Conservation (phyloP, 108 stramenopile genomes). For the Parietichytrium sp. region DNA sequence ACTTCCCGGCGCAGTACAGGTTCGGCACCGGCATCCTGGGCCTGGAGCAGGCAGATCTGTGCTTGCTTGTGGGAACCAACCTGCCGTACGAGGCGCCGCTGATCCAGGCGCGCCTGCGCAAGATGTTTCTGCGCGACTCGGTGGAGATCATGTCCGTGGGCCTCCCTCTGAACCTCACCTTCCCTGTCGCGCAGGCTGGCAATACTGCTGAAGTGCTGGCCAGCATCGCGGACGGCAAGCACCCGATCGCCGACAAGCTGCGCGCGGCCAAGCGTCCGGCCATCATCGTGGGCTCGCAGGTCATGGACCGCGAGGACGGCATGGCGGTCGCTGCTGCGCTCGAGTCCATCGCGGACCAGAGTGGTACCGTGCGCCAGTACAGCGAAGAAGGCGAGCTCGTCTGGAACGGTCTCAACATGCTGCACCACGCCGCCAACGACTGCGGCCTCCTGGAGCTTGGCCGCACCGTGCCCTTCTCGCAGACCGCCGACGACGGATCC, state of each 20-base stretch:
- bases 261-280: constrained; percentile 50
- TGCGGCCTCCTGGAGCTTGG: constrained; percentile 51
- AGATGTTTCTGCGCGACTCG: constrained; percentile 49
- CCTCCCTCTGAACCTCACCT: constrained; percentile 50
- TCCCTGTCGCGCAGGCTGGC: constrained; percentile 50
- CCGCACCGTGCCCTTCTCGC: constrained; percentile 40
- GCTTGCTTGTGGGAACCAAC: constrained; percentile 50
- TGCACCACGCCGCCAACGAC: constrained; percentile 54
- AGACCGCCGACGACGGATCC: too few species aligned
- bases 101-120: constrained; percentile 54
- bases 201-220: constrained; percentile 47
- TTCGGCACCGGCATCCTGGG: constrained; percentile 38
- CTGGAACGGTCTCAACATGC: constrained; percentile 52
- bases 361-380: constrained; percentile 34
- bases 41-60: constrained; percentile 44
- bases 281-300: constrained; percentile 51
- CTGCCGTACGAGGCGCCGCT: constrained; percentile 51
- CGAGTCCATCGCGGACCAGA: constrained; percentile 35
- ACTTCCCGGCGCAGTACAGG: constrained; percentile 50
- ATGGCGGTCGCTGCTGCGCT: constrained; percentile 42
- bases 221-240: constrained; percentile 45
- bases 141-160: constrained; percentile 50
- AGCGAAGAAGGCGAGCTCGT: constrained; percentile 30
- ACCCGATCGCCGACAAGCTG: constrained; percentile 43
- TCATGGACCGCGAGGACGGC: constrained; percentile 49